Percentiles rank a stretch among this genome's conserved stretches.
Evolutionary conservation across 192 early-diverging fungal genomes (phyloP).

Genomic region (Funneliformis mosseae): DNA sequence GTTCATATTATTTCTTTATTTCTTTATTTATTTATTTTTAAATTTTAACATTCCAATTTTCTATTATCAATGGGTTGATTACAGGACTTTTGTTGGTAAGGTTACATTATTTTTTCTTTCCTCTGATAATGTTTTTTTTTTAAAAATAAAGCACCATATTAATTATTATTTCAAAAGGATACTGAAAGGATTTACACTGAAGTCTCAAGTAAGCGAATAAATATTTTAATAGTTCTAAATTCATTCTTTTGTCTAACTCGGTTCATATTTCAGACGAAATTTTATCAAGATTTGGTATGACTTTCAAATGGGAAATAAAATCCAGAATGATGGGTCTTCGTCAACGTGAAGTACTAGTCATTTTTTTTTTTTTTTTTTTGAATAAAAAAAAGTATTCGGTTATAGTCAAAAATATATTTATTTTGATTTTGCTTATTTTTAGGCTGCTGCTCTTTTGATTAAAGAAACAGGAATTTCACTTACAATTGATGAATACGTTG

Average conservation of each 20-base stretch:
- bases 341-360: slow-evolving; percentile 47
- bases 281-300: slow-evolving; percentile 72
- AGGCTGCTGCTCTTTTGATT: slow-evolving; percentile 68
- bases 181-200: background rate
- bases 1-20: too few relatives aligned
- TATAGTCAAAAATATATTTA: background rate
- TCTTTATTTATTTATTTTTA: background rate
- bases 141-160: background rate
- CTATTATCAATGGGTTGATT: background rate
- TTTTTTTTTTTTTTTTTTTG: background rate
- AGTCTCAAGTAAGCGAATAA: background rate
- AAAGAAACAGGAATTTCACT: slow-evolving; percentile 67
- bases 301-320: slow-evolving; percentile 69
- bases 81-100: background rate
- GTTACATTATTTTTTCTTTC: background rate
- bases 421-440: background rate
- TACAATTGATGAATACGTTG: slow-evolving; percentile 80
- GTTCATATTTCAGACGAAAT: slow-evolving; percentile 56
- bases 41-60: background rate
- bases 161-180: background rate
- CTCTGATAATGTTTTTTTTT: background rate
- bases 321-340: slow-evolving; percentile 74
- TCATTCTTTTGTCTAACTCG: background rate
- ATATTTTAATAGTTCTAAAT: background rate
- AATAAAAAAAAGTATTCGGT: background rate